Conservation (phyloP, 2,329 filamentous ascomycete species). For the Trichoderma pleuroti region DNA sequence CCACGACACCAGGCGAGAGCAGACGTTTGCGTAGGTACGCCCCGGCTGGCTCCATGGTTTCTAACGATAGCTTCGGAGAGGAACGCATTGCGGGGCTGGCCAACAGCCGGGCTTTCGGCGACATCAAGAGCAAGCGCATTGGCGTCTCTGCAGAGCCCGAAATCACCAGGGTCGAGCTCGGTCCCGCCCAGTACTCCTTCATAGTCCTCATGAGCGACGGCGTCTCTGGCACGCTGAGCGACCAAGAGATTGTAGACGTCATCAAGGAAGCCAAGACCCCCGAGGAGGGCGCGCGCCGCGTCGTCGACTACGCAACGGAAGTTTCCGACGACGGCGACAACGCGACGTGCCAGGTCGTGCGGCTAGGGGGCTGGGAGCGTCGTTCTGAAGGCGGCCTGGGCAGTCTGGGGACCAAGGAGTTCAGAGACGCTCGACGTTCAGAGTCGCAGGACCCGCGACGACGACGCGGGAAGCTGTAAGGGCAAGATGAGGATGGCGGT, state of each 20-base stretch:
- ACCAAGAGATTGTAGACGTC: constrained; percentile 95
- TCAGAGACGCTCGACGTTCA: constrained; percentile 74
- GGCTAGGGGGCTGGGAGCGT: constrained; percentile 67
- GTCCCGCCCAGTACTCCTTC: constrained; percentile 83
- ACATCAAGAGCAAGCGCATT: constrained; percentile 86
- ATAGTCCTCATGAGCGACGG: constrained; percentile 86
- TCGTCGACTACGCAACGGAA: constrained; percentile 87
- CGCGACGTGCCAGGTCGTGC: constrained; percentile 64
- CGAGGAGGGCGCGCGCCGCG: constrained; percentile 72
- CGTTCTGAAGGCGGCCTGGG: constrained; percentile 81
- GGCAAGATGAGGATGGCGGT: background rate
- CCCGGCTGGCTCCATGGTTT: constrained; percentile 71
- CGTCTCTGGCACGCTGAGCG: constrained; percentile 76
- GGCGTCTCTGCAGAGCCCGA: constrained; percentile 94
- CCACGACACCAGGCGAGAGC: constrained; percentile 79
- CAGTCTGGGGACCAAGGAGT: constrained; percentile 87
- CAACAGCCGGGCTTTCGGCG: constrained; percentile 91
- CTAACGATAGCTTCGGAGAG: constrained; percentile 88
- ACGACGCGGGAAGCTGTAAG: constrained; percentile 47
- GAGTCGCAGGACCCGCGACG: constrained; percentile 77
- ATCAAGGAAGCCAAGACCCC: constrained; percentile 91
- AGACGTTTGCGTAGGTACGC: constrained; percentile 81
- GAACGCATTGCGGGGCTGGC: constrained; percentile 91
- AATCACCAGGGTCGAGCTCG: constrained; percentile 72
- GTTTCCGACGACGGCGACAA: constrained; percentile 67